Conservation (phyloP, 495 filamentous ascomycete species). For the Penicillium lagena region DNA sequence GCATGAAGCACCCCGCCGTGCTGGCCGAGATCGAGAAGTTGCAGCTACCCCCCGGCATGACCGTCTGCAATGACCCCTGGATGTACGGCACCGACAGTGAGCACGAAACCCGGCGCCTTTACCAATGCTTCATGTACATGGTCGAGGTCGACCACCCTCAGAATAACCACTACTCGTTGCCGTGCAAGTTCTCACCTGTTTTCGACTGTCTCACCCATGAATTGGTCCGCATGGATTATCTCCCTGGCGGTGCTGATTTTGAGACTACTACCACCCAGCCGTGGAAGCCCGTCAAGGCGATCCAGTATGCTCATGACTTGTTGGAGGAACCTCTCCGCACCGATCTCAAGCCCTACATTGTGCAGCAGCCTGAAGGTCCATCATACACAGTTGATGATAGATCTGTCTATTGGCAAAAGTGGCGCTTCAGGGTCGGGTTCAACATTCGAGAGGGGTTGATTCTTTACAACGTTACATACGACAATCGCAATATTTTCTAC, state of each 20-base stretch:
- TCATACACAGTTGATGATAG: slow-evolving; percentile 55
- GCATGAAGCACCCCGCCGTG: slow-evolving; percentile 34
- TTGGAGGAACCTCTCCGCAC: slow-evolving; percentile 33
- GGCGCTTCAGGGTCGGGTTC: slow-evolving; percentile 60
- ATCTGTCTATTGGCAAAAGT: slow-evolving; percentile 59
- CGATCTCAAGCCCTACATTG: slow-evolving; percentile 69
- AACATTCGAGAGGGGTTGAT: slow-evolving; percentile 60
- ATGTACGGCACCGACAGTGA: slow-evolving; percentile 37
- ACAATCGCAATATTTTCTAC: slow-evolving; percentile 62
- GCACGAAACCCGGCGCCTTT: slow-evolving; percentile 31
- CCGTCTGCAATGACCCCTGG: slow-evolving; percentile 41
- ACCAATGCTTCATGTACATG: slow-evolving; percentile 42
- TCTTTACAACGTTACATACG: slow-evolving; percentile 60
- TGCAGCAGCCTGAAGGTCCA: slow-evolving; percentile 70
- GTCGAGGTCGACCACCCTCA: slow-evolving; percentile 33
- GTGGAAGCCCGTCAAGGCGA: slow-evolving; percentile 50
- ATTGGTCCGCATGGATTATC: slow-evolving; percentile 50
- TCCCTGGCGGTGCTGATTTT: slow-evolving; percentile 32
- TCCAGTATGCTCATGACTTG: slow-evolving; percentile 38
- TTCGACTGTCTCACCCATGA: slow-evolving; percentile 58
- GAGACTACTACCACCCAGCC: slow-evolving; percentile 25
- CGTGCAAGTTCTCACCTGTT: slow-evolving; percentile 72
- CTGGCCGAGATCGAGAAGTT: slow-evolving; percentile 36
- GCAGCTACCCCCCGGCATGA: slow-evolving; percentile 31
- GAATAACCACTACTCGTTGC: slow-evolving; percentile 73